Base-by-base conservation (phyloP, 192 early-diverging fungal genomes). In the Podila clonocystis region DNA sequence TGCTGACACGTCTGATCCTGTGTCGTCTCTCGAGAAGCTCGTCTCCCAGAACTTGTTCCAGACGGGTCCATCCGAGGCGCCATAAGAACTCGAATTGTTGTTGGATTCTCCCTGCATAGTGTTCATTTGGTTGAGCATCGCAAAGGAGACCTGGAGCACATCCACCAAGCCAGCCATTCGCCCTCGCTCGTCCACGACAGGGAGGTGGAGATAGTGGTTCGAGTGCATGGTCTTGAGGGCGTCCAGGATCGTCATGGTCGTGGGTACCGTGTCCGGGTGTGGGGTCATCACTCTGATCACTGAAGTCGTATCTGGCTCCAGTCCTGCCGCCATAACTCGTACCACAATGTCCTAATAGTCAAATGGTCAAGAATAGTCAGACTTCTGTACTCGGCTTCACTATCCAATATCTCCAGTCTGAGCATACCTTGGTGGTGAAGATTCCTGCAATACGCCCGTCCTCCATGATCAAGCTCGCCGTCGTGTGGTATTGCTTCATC, bases 261-360 rank as follows among this genome's bases (percentile, higher is more conserved):
- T 84, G 49, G 73, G 62, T 3, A 90, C 91, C 5, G 92, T 91
- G 72, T 94, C 91, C 9, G 93, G 93, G 65, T 91, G 88, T 50
- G 91, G 93, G 0, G 93, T 94, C 97, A 98, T 98, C 26, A 98
- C 97, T 45, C 97, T 92, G 20, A 97, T 93, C 11, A 98, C 95
- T n/a, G 94, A 93, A 61, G 94, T 96, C 17, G 87, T 93, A 58
- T 85, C 86, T 15, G 97, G 95, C 58, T 95, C 91, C 63, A 97
- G 80, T 9, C 92, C 89, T 36, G 91, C 92, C 9, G 93, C 93
- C 65, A 95, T 89, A 12, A 95, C 93, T 61, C 93, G 86, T 65
- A 94, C 86, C 36, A 95, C 93, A 63, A 95, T 87, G 75, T 95
- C 93, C 69, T 74, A 49, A 15, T 17, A 17, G 24, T 61, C 11